Evolutionary conservation across 2,329 filamentous ascomycete species (phyloP).

Genomic region (Furcasterigmium sp.): DNA sequence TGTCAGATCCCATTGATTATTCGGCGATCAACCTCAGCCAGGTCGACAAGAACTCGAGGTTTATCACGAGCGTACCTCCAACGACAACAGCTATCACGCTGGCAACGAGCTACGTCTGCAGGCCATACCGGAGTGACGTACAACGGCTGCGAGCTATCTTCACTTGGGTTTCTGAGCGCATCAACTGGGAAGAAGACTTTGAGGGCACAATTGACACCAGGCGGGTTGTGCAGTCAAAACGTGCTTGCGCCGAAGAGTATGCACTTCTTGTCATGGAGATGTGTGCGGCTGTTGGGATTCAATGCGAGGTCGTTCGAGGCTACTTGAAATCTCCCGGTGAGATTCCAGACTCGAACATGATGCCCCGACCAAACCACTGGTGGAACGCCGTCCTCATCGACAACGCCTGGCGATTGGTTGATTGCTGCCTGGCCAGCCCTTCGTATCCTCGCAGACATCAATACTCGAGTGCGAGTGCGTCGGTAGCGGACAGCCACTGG

Average conservation of each 20-base stretch:
- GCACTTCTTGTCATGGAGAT: conserved; percentile 86
- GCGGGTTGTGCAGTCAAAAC: conserved; percentile 75
- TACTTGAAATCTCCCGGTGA: conserved; percentile 91
- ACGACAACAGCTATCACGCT: conserved; percentile 77
- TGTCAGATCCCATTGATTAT: conserved; percentile 80
- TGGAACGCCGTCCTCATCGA: conserved; percentile 96
- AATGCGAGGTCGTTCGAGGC: conserved; percentile 80
- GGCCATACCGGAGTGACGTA: conserved; percentile 90
- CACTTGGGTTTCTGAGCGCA: conserved; percentile 93
- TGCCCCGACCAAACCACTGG: conserved; percentile 91
- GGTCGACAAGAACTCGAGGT: conserved; percentile 94
- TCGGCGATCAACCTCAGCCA: conserved; percentile 71
- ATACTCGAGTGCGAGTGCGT: conserved; percentile 68
- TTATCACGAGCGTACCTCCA: conserved; percentile 76
- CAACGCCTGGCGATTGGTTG: conserved; percentile 93
- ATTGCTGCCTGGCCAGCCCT: conserved; percentile 85
- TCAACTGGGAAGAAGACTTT: conserved; percentile 92
- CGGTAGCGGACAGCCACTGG: conserved; percentile 81
- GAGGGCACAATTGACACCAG: conserved; percentile 80
- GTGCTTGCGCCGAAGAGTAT: conserved; percentile 85
- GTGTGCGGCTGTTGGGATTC: conserved; percentile 84
- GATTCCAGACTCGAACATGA: conserved; percentile 69
- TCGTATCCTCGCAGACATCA: conserved; percentile 75
- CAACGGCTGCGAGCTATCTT: conserved; percentile 92
- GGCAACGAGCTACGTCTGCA: conserved; percentile 86